phyloP scores from a whole-genome alignment of 1,284 basidiomycete species.

The Leccinum pallidistipes region DNA sequence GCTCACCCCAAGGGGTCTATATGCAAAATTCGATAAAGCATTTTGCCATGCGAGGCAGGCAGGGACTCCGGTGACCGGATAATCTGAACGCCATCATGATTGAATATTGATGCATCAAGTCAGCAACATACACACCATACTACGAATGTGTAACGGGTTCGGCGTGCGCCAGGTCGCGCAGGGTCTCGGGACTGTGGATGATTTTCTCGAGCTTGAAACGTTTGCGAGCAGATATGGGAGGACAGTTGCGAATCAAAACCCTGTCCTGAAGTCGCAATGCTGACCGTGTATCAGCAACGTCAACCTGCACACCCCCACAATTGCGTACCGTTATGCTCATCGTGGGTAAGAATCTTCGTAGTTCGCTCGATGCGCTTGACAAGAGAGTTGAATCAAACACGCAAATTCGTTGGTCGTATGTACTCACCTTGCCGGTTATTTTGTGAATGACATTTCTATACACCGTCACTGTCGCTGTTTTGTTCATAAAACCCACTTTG shows the following conservation, averaged over 20 bases:
- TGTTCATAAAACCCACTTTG: constrained; percentile 77
- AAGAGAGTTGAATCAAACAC: constrained; percentile 6
- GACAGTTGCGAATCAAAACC: constrained; percentile 76
- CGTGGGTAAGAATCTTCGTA: constrained; percentile 77
- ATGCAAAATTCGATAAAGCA: not conserved
- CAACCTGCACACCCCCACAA: constrained; percentile 20
- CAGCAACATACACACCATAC: not conserved
- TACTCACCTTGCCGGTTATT: constrained; percentile 68
- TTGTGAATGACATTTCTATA: constrained; percentile 67
- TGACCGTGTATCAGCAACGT: constrained; percentile 34
- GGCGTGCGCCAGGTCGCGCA: constrained; percentile 45
- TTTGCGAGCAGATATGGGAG: constrained; percentile 74
- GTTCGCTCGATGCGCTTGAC: constrained; percentile 64
- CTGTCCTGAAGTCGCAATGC: constrained; percentile 65
- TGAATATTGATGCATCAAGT: constrained; percentile 1
- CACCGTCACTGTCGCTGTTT: constrained; percentile 79
- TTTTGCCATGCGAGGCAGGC: not conserved
- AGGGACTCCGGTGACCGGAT: not conserved
- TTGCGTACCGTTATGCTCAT: constrained; percentile 59
- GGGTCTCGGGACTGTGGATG: constrained; percentile 62
- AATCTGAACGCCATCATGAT: not conserved
- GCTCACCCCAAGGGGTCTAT: constrained; percentile 14
- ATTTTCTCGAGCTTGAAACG: constrained; percentile 68
- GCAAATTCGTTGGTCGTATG: not conserved
- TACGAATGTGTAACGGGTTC: constrained; percentile 8